Base-by-base conservation (phyloP, 2,329 filamentous ascomycete species). In the Curvularia hawaiiensis region DNA sequence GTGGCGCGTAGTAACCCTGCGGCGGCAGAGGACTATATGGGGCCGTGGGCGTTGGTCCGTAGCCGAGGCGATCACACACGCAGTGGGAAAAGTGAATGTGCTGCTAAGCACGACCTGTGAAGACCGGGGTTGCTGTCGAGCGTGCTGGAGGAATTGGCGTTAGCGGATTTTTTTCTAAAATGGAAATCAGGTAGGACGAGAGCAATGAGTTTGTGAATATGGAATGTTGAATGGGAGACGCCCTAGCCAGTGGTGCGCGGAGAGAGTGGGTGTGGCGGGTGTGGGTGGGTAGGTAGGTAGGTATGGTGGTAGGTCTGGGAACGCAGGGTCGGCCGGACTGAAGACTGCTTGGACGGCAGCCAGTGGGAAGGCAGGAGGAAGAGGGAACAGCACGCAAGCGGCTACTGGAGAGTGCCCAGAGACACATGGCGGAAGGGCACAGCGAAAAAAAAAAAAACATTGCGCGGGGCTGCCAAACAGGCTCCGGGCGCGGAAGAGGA, bases 131-230 rank as follows among this genome's bases (percentile, higher is more conserved):
- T 35, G 46, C 33, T 43, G 46, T 40, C 51, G 57, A 50, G 54
- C 51, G 59, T 44, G 58, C 65, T 68, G 63, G 28, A 47, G 40
- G 46, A 39, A 44, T 44, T 50, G 30, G 49, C 20, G 65, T 69
- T 63, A 69, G 67, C 59, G 50, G 41, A 48, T 39, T 49, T 39
- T 40, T 49, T 14, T 30, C 14, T 16, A 22, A 16, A 16, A 18
- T 4, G 16, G 14, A 38, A 20, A 20, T 46, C 11, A 30, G 49
- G 28, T 26, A 39, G 11, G 20, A n/a, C 14, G 11, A 11, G 6
- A 49, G 20, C 9, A 41, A 51, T 38, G 45, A 4, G 20, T n/a
- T 30, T 24, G 28, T 22, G 30, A n/a, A 41, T 31, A 28, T 9
- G 16, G 20, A 4, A 35, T 22, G 43, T 6, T 45, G n/a, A 41